Percentiles rank a stretch among this genome's conserved stretches.
Conservation (phyloP, 2,329 filamentous ascomycete genomes). For the Pestalotiopsis sp. region DNA sequence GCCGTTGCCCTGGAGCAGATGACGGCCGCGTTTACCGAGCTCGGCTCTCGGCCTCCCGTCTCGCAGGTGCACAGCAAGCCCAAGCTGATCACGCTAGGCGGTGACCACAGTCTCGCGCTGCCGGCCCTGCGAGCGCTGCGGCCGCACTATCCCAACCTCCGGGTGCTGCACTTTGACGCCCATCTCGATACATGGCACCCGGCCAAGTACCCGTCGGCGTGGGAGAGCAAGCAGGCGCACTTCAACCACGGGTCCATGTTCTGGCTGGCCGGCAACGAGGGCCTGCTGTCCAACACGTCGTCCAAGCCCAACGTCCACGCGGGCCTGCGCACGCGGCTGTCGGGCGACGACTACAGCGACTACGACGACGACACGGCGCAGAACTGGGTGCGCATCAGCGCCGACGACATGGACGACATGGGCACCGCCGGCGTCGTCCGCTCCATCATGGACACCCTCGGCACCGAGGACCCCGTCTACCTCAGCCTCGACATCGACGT, state of each 20-base stretch:
- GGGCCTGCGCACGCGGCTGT: conserved; percentile 76
- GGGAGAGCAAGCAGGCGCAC: conserved; percentile 67
- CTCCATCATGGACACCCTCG: conserved; percentile 70
- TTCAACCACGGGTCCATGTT: conserved; percentile 94
- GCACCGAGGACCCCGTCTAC: conserved; percentile 76
- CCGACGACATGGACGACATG: conserved; percentile 85
- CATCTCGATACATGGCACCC: conserved; percentile 89
- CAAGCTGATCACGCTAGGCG: conserved; percentile 69
- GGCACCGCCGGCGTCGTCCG: conserved; percentile 70
- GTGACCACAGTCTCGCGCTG: conserved; percentile 71
- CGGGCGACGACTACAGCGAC: conserved; percentile 57
- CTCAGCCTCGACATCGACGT: conserved; percentile 77
- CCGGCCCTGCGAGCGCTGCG: conserved; percentile 68
- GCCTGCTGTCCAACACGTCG: conserved; percentile 71
- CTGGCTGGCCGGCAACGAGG: conserved; percentile 82
- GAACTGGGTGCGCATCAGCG: conserved; percentile 77
- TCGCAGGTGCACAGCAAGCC: conserved; percentile 37
- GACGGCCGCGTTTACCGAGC: conserved; percentile 75
- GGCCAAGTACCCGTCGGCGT: conserved; percentile 74
- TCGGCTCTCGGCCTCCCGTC: conserved; percentile 45
- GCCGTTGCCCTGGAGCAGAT: conserved; percentile 79
- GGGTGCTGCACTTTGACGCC: conserved; percentile 74
- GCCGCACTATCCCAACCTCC: conserved; percentile 62
- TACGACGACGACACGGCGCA: conserved; percentile 73
- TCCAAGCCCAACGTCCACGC: conserved; percentile 77